Evolutionary conservation across 371 early-diverging fungal genomes (phyloP).

Genomic region (Mucor mucedo): DNA sequence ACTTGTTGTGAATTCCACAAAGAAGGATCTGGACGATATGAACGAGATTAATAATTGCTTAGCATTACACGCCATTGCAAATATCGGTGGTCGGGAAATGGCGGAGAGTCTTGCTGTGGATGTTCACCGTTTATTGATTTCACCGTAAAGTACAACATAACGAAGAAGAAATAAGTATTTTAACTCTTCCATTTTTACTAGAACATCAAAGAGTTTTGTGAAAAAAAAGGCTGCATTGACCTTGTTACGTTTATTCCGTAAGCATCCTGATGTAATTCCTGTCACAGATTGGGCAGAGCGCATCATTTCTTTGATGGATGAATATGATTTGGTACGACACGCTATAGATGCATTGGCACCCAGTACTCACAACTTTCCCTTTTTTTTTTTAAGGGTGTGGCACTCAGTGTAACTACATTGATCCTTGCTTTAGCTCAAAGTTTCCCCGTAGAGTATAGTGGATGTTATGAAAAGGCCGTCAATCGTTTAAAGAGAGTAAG

Average conservation of each 20-base stretch:
- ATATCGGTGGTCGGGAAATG: conserved; percentile 92
- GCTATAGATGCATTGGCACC: too few relatives aligned
- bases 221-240: conserved; percentile 97
- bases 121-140: conserved; percentile 83
- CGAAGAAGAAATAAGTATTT: background rate
- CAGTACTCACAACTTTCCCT: too few relatives aligned
- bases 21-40: conserved; percentile 87
- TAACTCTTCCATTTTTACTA: conserved; percentile 22
- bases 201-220: conserved; percentile 81
- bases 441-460: conserved; percentile 80
- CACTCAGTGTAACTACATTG: conserved; percentile 81
- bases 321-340: conserved; percentile 77
- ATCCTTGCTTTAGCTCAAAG: conserved; percentile 88
- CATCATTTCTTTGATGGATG: conserved; percentile 82
- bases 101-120: conserved; percentile 85
- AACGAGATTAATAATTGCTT: conserved; percentile 91
- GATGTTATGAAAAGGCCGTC: conserved; percentile 79
- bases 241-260: conserved; percentile 85
- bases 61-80: conserved; percentile 94
- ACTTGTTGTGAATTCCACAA: conserved; percentile 85
- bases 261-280: conserved; percentile 89
- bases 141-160: conserved; percentile 63
- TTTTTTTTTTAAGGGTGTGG: conserved; percentile 73
- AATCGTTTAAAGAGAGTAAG: conserved; percentile 78
- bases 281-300: conserved; percentile 89